Evolutionary conservation across 2,329 filamentous ascomycete genomes (phyloP).

Genomic region (Sarocladiaceae sp.): DNA sequence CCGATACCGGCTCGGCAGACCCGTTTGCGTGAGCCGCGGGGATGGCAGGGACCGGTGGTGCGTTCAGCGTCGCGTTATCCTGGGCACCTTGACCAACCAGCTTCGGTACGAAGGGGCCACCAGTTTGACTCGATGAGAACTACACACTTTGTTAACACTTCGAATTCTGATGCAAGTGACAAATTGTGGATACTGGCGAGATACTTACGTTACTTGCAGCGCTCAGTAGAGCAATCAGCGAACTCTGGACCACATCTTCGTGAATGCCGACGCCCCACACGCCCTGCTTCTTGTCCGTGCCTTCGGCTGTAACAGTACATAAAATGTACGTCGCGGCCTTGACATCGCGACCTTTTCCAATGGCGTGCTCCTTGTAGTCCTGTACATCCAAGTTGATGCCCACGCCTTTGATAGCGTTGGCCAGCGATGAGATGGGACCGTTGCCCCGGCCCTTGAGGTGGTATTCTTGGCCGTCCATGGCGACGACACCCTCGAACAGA

Average conservation of each 20-base stretch:
- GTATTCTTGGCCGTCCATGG: conserved; percentile 75
- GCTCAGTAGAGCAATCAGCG: conserved; percentile 76
- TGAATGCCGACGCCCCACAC: conserved; percentile 92
- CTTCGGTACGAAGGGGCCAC: conserved; percentile 3
- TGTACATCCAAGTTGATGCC: conserved; percentile 85
- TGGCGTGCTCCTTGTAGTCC: conserved; percentile 95
- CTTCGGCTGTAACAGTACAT: conserved; percentile 63
- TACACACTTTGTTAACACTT: background rate
- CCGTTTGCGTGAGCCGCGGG: conserved; percentile 10
- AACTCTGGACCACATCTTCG: conserved; percentile 85
- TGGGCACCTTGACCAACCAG: conserved; percentile 6
- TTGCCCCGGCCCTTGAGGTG: conserved; percentile 75
- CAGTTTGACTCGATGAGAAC: conserved; percentile 1
- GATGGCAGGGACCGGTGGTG: conserved; percentile 1
- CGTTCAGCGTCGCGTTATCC: conserved; percentile 5
- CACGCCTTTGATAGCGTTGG: conserved; percentile 69
- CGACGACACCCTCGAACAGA: conserved; percentile 77
- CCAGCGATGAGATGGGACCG: conserved; percentile 83
- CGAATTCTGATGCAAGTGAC: background rate
- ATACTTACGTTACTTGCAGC: conserved; percentile 76
- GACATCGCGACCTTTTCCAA: conserved; percentile 72
- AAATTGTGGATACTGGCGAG: background rate
- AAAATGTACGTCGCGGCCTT: conserved; percentile 97
- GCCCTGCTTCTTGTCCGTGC: conserved; percentile 51
- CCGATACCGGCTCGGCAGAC: conserved; percentile 10